These are phyloP conservation scores for Jamesozyma rosinii DNA, from an alignment of 805 yeast species.

Conservation along the genomic window DNA sequence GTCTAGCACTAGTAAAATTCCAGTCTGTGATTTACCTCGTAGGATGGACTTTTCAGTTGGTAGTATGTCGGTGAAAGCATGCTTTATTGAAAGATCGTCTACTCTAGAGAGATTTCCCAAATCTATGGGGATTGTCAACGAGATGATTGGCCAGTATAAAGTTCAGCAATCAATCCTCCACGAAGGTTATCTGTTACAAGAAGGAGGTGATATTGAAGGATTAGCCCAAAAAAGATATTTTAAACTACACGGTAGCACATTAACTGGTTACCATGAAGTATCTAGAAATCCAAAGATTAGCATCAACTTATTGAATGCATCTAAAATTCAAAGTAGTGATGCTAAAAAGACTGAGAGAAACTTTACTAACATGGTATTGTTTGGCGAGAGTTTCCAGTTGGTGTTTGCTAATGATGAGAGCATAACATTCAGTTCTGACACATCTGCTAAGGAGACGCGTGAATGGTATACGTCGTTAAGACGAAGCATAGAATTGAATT, in stretches of 20 bases:
- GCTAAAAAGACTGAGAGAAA: conserved; percentile 39
- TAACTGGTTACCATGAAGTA: conserved; percentile 68
- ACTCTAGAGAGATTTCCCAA: conserved; percentile 58
- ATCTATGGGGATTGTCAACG: conserved; percentile 48
- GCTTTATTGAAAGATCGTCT: conserved; percentile 57
- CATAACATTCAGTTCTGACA: conserved; percentile 77
- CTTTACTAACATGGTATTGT: conserved; percentile 60
- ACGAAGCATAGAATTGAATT: conserved; percentile 45
- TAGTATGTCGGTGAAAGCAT: conserved; percentile 56
- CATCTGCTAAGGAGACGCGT: conserved; percentile 43
- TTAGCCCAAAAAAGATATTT: conserved; percentile 65
- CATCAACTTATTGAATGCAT: conserved; percentile 65
- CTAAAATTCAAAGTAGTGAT: conserved; percentile 32
- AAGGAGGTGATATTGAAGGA: conserved; percentile 78
- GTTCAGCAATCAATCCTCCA: conserved; percentile 28
- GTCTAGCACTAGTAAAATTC: not conserved
- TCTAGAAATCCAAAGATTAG: conserved; percentile 62
- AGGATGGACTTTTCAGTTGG: conserved; percentile 53
- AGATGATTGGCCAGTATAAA: conserved; percentile 33
- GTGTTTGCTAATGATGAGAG: conserved; percentile 71
- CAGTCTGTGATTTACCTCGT: conserved; percentile 14
- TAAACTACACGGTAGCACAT: conserved; percentile 58
- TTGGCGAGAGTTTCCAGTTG: conserved; percentile 68
- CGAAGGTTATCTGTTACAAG: conserved; percentile 75
- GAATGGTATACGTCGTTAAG: conserved; percentile 60